Percentiles rank a stretch among this genome's conserved stretches.
Evolutionary conservation across 306 rosid species (phyloP).

Genomic region (Trifolium pratense): DNA sequence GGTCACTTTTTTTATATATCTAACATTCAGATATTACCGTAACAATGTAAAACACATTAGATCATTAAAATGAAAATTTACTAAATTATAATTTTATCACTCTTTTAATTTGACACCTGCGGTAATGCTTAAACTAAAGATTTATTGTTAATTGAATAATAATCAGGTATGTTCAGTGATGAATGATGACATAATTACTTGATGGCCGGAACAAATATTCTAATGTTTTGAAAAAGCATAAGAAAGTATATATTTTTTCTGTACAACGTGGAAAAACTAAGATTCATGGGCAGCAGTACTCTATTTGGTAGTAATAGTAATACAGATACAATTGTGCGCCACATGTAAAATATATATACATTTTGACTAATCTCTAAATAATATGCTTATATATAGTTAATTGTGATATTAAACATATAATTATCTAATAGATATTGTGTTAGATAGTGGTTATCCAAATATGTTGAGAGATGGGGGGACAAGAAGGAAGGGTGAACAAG

Average conservation of each 20-base stretch:
- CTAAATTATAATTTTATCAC: background rate
- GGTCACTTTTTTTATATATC: no score
- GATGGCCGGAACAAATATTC: slow-evolving; percentile 19
- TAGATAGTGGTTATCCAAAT: slow-evolving; percentile 20
- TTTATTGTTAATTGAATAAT: background rate
- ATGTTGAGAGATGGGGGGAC: slow-evolving; percentile 1
- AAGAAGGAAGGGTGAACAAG: background rate
- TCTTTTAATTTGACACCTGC: background rate
- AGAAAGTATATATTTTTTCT: background rate
- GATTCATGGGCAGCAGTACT: slow-evolving; percentile 37
- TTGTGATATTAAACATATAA: background rate
- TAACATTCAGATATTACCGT: no score
- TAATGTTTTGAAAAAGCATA: slow-evolving; percentile 31
- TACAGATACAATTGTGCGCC: slow-evolving; percentile 5
- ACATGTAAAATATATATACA: background rate
- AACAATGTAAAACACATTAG: background rate
- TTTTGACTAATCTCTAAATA: background rate
- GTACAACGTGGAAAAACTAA: slow-evolving; percentile 21
- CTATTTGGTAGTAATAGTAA: background rate
- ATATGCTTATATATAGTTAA: background rate
- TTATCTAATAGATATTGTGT: background rate
- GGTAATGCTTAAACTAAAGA: background rate
- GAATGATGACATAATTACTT: background rate
- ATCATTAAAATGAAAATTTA: background rate
- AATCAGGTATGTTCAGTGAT: background rate